Base-by-base conservation (phyloP, 495 filamentous ascomycete species). In the Peziza echinospora region DNA sequence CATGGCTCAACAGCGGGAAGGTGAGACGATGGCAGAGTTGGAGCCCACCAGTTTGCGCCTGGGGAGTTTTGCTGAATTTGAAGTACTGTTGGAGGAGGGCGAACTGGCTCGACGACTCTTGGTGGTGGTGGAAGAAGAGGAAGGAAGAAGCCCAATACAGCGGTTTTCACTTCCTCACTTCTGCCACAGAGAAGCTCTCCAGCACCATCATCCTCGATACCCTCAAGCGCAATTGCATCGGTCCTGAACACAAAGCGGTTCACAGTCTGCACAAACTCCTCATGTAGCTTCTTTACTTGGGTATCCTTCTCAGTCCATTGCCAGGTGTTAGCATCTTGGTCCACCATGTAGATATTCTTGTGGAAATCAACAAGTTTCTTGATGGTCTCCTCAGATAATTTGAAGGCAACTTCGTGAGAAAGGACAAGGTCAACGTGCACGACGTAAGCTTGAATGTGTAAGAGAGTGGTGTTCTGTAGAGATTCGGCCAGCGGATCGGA, bases 371-470 rank as follows among this genome's bases (percentile, higher is more conserved):
- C 80, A 53, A 99, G 74, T 23, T 83, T 63, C 56, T 93, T 85
- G 68, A 99, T 99, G 40, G 89, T 83, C 62, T 96, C 89, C 34
- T 80, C 78, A n/a, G 86, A 93, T 54, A 99, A 71, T 69, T 99
- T 99, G 74, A 84, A 96, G 47, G 87, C 91, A 49, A 99, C 85
- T 64, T 99, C 89, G 59, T 92, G 92, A 62, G 85, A 77, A 47
- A 89, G 78, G 41, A 99, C 89, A 82, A 99, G 89, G 67, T 99
- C 89, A 63, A 99, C 84, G 64, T 96, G 91, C 49, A 99, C 89
- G 53, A 96, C 83, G 64, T 99, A 99, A 43, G 89, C 91, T 65
- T 96, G 86, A 51, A 96, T 71, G 61, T 93, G 82, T 63, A 93
- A 71, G 66, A 93, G 75, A 70, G 92, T 82, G 63, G 84, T 87